Evolutionary conservation across 2,329 filamentous ascomycete genomes (phyloP).

Genomic region (Pyrenophora teres): DNA sequence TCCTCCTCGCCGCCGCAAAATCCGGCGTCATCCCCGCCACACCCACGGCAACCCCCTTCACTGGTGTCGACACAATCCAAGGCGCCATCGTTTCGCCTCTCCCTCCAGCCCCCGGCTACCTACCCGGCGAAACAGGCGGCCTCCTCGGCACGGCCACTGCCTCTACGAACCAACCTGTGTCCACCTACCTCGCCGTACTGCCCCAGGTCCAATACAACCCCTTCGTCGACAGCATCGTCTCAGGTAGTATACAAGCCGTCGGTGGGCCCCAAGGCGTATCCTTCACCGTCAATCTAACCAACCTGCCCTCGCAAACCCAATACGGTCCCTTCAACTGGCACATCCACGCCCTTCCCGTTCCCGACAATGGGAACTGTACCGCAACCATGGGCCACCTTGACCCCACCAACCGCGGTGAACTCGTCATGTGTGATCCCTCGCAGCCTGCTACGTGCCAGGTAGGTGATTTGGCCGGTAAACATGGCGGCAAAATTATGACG

Average conservation of each 20-base stretch:
- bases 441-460: constrained; percentile 46
- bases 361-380: constrained; percentile 46
- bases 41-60: constrained; percentile 23
- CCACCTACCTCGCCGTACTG: constrained; percentile 31
- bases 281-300: constrained; percentile 46
- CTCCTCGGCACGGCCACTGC: constrained; percentile 27
- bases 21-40: constrained; percentile 29
- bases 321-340: constrained; percentile 42
- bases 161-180: constrained; percentile 23
- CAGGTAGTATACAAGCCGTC: constrained; percentile 40
- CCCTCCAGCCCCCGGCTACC: constrained; percentile 28
- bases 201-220: constrained; percentile 30
- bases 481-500: constrained; percentile 44
- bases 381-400: constrained; percentile 46
- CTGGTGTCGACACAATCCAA: constrained; percentile 30
- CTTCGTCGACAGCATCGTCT: constrained; percentile 25
- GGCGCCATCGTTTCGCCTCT: constrained; percentile 32
- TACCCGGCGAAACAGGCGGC: constrained; percentile 13
- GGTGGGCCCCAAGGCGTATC: constrained; percentile 40
- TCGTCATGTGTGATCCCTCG: constrained; percentile 39
- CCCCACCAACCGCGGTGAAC: constrained; percentile 43
- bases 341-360: constrained; percentile 48
- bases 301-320: constrained; percentile 39
- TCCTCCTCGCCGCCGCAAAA: constrained; percentile 25
- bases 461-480: constrained; percentile 51